Conservation (phyloP, 192 early-diverging fungal species). For the Diversispora eburnea region DNA sequence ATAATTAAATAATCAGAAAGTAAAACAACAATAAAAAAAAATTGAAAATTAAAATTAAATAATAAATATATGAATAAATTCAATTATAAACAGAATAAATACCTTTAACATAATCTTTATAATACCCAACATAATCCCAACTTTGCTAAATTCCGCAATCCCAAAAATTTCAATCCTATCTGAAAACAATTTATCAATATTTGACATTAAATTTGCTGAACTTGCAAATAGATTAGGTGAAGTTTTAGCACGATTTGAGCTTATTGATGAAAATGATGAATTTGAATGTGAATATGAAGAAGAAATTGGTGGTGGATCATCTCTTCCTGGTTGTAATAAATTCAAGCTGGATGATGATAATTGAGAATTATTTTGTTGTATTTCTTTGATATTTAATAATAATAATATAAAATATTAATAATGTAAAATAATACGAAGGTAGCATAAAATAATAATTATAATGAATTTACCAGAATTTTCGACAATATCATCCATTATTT, state of each 20-base stretch:
- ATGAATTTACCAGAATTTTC: no score
- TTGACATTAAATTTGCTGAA: slow-evolving; percentile 29
- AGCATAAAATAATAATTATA: no score
- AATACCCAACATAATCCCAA: slow-evolving; percentile 49
- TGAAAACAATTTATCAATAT: slow-evolving; percentile 69
- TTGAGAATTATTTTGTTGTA: no score
- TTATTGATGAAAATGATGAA: slow-evolving; percentile 13
- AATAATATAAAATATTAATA: no score
- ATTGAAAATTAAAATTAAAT: no score
- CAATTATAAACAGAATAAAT: neutral
- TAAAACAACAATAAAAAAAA: no score
- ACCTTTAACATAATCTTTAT: slow-evolving; percentile 55
- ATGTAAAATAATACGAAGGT: no score
- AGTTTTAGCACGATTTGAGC: neutral
- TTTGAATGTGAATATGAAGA: slow-evolving; percentile 19
- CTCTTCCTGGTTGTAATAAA: neutral
- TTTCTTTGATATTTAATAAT: no score
- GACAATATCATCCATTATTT: no score
- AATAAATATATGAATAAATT: neutral
- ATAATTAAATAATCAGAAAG: no score
- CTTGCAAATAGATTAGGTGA: neutral
- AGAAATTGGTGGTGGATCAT: neutral
- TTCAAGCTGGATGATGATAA: no score
- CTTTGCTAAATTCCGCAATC: slow-evolving; percentile 49
- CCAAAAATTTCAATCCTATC: slow-evolving; percentile 65